Percentiles rank a stretch among this genome's conserved stretches.
These are phyloP conservation scores for Tulasnella sp. DNA, from an alignment of 768 basidiomycete genomes.

Conservation along the genomic window DNA sequence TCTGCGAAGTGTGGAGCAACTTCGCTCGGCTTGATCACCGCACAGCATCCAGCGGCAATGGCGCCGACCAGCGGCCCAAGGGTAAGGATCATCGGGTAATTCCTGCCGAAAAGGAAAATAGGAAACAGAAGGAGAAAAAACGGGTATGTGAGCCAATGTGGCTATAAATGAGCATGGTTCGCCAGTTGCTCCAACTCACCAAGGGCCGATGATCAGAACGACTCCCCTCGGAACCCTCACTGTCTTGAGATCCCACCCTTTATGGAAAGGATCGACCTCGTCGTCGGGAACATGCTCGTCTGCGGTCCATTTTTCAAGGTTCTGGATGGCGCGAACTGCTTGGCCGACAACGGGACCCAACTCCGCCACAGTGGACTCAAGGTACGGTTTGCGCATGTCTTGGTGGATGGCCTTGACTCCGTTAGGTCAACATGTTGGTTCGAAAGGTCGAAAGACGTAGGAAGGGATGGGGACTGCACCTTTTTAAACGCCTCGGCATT, in stretches of 20 bases:
- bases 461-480: not conserved
- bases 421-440: not conserved
- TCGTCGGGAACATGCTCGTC: conserved; percentile 53
- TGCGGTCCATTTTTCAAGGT: conserved; percentile 72
- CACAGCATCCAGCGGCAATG: conserved; percentile 72
- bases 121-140: not conserved
- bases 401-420: conserved; percentile 6
- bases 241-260: conserved; percentile 53
- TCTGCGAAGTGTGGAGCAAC: conserved; percentile 52
- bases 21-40: conserved; percentile 74
- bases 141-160: not conserved
- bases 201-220: conserved; percentile 35
- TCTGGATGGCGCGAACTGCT: conserved; percentile 51
- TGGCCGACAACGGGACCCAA: conserved; percentile 52
- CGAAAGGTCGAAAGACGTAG: not conserved
- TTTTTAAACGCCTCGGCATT: conserved; percentile 14
- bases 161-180: not conserved
- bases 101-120: conserved; percentile 39
- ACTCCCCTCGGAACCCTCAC: conserved; percentile 66
- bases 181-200: conserved; percentile 31
- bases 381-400: conserved; percentile 12
- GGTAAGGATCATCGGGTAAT: conserved; percentile 12
- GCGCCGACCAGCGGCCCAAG: conserved; percentile 47
- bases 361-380: conserved; percentile 59
- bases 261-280: conserved; percentile 51